A percentile compares a stretch with the other conserved stretches of the same genome.
Evolutionary conservation across 2,329 filamentous ascomycete species (phyloP).

Genomic region (Zalaria obscura): DNA sequence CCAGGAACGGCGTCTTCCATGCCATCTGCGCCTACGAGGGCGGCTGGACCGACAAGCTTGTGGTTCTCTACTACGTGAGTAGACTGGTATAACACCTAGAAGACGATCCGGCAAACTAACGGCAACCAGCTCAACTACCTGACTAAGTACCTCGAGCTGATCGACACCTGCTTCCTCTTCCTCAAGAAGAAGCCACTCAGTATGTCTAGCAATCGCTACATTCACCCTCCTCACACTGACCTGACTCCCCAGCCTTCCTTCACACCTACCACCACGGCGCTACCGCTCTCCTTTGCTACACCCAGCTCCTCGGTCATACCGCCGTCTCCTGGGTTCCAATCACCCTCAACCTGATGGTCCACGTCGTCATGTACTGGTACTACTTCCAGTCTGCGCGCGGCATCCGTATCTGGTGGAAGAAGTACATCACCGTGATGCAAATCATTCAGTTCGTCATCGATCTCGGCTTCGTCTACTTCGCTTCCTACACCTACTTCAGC

Average conservation of each 20-base stretch:
- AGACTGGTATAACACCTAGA: constrained; percentile 19
- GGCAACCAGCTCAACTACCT: constrained; percentile 78
- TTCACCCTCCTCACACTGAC: constrained; percentile 12
- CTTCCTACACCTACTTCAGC: constrained; percentile 96
- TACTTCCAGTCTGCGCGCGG: constrained; percentile 98
- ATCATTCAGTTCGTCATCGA: constrained; percentile 97
- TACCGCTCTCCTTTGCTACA: constrained; percentile 94
- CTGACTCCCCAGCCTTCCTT: constrained; percentile 52
- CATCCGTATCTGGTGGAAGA: constrained; percentile 98
- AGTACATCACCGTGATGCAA: constrained; percentile 96
- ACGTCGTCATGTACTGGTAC: constrained; percentile 99
- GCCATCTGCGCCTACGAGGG: constrained; percentile 70
- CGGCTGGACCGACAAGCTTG: constrained; percentile 86
- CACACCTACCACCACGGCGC: constrained; percentile 98
- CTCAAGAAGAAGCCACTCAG: constrained; percentile 98
- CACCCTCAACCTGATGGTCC: constrained; percentile 79
- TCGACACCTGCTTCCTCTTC: constrained; percentile 94
- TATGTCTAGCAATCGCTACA: constrained; percentile 25
- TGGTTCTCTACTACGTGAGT: constrained; percentile 92
- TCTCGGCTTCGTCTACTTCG: constrained; percentile 96
- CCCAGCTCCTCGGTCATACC: constrained; percentile 83
- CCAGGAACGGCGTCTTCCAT: constrained; percentile 70
- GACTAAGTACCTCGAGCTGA: constrained; percentile 90
- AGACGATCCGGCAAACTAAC: constrained; percentile 2
- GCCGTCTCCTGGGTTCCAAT: constrained; percentile 93